Conservation (phyloP, 345 rosid genomes). For the Euphorbia lathyris region DNA sequence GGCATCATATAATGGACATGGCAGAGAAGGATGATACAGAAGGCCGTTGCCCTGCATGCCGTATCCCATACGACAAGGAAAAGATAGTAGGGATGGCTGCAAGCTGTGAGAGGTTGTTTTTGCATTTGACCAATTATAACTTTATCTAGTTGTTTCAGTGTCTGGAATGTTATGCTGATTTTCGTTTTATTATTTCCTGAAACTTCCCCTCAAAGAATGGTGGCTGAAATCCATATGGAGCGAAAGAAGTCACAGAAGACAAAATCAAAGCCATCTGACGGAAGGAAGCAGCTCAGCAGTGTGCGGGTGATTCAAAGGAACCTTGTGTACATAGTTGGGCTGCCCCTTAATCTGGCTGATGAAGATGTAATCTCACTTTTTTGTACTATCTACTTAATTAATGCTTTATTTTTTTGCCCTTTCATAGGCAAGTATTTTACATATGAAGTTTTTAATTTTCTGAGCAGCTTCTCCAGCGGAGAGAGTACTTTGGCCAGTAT, state of each 20-base stretch:
- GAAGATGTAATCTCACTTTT: constrained; percentile 60
- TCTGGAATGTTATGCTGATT: neutral
- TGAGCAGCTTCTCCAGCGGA: constrained; percentile 67
- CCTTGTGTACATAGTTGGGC: constrained; percentile 85
- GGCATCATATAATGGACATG: constrained; percentile 95
- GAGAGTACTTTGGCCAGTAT: constrained; percentile 84
- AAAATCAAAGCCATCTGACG: constrained; percentile 63
- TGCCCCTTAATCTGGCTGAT: constrained; percentile 83
- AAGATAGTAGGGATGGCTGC: constrained; percentile 82
- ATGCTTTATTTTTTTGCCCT: neutral
- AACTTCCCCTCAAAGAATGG: constrained; percentile 38
- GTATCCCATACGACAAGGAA: constrained; percentile 81
- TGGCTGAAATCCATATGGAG: constrained; percentile 64
- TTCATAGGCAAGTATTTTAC: neutral
- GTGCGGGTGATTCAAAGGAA: constrained; percentile 82
- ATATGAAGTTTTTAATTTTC: neutral
- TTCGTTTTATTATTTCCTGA: neutral
- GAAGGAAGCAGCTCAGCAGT: constrained; percentile 73
- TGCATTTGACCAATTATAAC: neutral
- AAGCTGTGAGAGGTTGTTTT: constrained; percentile 62
- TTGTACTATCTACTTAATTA: neutral
- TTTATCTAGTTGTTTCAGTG: neutral
- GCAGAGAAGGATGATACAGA: constrained; percentile 86
- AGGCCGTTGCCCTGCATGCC: constrained; percentile 96
- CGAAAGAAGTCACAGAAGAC: constrained; percentile 68